A percentile compares a stretch with the other conserved stretches of the same genome.
These are phyloP conservation scores for Chrysanthemum lavandulifolium DNA, from an alignment of 129 eudicot genomes.

Conservation along the genomic window DNA sequence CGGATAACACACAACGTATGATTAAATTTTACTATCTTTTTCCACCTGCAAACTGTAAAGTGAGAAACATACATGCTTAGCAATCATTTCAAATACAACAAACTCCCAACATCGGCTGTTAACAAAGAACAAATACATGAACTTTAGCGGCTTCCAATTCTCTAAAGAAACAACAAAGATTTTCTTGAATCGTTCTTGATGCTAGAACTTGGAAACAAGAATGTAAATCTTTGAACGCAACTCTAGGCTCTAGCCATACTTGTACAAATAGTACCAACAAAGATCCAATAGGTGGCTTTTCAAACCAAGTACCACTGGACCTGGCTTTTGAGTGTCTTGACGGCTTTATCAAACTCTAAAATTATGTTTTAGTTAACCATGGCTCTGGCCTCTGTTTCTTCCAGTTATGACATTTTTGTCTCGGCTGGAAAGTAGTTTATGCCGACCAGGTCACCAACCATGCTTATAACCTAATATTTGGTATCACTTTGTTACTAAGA, in stretches of 20 bases:
- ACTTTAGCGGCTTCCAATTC: background rate
- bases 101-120: no score
- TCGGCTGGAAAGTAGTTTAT: slow-evolving; percentile 93
- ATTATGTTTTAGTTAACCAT: slow-evolving; percentile 43
- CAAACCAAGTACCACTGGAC: background rate
- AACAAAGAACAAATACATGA: no score
- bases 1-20: no score
- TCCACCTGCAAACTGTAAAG: no score
- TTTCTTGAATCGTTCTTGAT: background rate
- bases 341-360: background rate
- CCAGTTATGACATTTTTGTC: slow-evolving; percentile 68
- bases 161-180: background rate
- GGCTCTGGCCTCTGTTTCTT: slow-evolving; percentile 35
- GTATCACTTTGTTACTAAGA: background rate
- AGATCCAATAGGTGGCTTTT: background rate
- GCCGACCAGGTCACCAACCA: slow-evolving; percentile 84
- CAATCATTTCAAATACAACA: no score
- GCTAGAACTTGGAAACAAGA: background rate
- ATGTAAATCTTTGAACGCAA: background rate
- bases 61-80: no score
- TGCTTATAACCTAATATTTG: slow-evolving; percentile 66
- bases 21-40: no score
- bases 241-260: no score
- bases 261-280: slow-evolving; percentile 14
- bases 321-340: background rate